A percentile compares a stretch with the other conserved stretches of the same genome.
Evolutionary conservation across 1,284 basidiomycete species (phyloP).

Genomic region (Porphyrellus sp.): DNA sequence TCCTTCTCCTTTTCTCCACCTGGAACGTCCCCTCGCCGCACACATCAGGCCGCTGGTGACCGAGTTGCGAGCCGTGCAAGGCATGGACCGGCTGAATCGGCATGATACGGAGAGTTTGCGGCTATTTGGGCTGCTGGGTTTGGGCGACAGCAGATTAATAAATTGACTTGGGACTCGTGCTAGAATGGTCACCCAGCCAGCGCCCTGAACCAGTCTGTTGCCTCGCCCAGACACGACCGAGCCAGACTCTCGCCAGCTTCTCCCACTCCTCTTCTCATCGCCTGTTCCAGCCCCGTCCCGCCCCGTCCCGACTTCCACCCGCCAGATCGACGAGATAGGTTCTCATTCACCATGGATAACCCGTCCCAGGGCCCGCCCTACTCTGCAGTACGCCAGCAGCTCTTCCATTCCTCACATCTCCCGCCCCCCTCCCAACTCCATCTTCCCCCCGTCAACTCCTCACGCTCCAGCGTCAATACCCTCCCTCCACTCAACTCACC

Average conservation of each 20-base stretch:
- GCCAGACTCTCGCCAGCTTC: background rate
- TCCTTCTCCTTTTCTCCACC: background rate
- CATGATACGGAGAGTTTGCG: constrained; percentile 20
- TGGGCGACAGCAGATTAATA: constrained; percentile 22
- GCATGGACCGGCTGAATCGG: constrained; percentile 1
- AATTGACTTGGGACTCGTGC: constrained; percentile 23
- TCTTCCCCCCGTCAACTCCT: constrained; percentile 36
- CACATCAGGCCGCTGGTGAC: background rate
- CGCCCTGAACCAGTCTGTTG: background rate
- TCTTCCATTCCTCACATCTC: constrained; percentile 41
- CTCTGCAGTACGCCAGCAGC: constrained; percentile 29
- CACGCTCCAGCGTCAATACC: constrained; percentile 39
- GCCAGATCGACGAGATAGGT: background rate
- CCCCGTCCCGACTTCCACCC: background rate
- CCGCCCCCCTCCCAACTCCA: constrained; percentile 46
- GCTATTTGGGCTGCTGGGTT: constrained; percentile 29
- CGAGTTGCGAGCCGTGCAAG: background rate
- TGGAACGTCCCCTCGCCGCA: background rate
- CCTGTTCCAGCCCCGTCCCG: constrained; percentile 6
- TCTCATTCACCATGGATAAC: constrained; percentile 15
- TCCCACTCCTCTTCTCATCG: background rate
- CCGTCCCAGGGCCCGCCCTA: constrained; percentile 27
- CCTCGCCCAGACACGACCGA: constrained; percentile 4
- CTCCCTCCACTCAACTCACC: constrained; percentile 35
- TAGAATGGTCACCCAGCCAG: constrained; percentile 10